Evolutionary conservation across 2,329 filamentous ascomycete genomes (phyloP).

Genomic region (Microcera coccophila): DNA sequence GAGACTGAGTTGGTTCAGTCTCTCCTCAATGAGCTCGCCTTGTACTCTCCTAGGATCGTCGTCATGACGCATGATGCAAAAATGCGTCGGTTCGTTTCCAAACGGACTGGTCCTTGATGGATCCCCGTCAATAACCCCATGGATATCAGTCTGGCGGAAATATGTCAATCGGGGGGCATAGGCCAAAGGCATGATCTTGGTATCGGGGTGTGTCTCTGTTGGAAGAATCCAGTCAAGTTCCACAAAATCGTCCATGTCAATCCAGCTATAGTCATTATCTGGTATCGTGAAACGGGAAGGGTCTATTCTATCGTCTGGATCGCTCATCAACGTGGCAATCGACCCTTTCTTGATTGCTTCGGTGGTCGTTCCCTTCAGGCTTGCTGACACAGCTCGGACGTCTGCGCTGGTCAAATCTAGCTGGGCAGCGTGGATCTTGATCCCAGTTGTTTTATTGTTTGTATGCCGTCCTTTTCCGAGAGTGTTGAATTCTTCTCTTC

Average conservation of each 20-base stretch:
- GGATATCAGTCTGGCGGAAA: constrained; percentile 93
- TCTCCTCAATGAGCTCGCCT: constrained; percentile 74
- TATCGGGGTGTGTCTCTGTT: constrained; percentile 83
- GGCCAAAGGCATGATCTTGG: constrained; percentile 87
- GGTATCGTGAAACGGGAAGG: constrained; percentile 91
- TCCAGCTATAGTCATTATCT: constrained; percentile 92
- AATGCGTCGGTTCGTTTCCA: constrained; percentile 87
- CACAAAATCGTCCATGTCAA: constrained; percentile 99
- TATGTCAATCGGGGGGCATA: constrained; percentile 96
- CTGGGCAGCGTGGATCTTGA: constrained; percentile 94
- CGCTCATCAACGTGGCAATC: constrained; percentile 47
- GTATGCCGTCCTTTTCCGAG: constrained; percentile 72
- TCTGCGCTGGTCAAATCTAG: constrained; percentile 89
- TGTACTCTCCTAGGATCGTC: constrained; percentile 89
- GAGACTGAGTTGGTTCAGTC: constrained; percentile 70
- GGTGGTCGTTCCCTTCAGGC: constrained; percentile 73
- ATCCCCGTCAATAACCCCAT: constrained; percentile 73
- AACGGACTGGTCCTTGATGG: constrained; percentile 82
- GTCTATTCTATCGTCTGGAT: constrained; percentile 60
- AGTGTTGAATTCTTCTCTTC: constrained; percentile 86
- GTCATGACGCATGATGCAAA: constrained; percentile 89
- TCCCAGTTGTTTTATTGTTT: constrained; percentile 78
- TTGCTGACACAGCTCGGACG: constrained; percentile 87
- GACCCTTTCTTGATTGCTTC: constrained; percentile 68
- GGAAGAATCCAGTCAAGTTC: constrained; percentile 96